A percentile compares a stretch with the other conserved stretches of the same genome.
phyloP scores from a whole-genome alignment of 768 basidiomycete species.

The Austroboletus festivus region DNA sequence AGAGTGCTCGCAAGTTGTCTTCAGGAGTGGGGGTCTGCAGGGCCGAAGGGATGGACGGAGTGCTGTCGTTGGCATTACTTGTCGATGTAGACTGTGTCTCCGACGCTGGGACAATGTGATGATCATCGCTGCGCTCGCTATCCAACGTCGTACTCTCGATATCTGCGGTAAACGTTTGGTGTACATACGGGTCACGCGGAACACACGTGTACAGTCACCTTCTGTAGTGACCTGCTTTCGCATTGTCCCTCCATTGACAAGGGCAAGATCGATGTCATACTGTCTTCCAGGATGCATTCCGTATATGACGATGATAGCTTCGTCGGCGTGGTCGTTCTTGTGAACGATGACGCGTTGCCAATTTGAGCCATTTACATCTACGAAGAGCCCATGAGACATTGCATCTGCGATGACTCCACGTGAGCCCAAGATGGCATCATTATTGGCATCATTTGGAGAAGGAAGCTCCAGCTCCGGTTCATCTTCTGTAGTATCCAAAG shows the following conservation, averaged over 20 bases:
- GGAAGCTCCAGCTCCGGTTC: conserved; percentile 30
- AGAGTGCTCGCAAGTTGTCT: conserved; percentile 64
- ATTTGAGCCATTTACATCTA: conserved; percentile 74
- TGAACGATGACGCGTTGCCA: conserved; percentile 81
- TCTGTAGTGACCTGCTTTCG: conserved; percentile 69
- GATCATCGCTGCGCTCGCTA: conserved; percentile 22
- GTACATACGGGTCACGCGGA: conserved; percentile 1
- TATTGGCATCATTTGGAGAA: conserved; percentile 34
- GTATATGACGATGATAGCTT: conserved; percentile 89
- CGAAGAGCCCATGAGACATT: conserved; percentile 68
- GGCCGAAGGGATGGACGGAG: conserved; percentile 24
- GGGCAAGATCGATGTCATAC: conserved; percentile 84
- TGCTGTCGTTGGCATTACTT: conserved; percentile 15
- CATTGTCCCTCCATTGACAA: conserved; percentile 63
- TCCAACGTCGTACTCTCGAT: conserved; percentile 22
- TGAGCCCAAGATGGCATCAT: conserved; percentile 29
- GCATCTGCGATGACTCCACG: conserved; percentile 59
- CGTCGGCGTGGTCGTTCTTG: conserved; percentile 76
- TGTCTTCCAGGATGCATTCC: conserved; percentile 85
- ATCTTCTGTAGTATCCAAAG: conserved; percentile 12
- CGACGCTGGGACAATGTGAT: conserved; percentile 1
- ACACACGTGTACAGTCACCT: conserved; percentile 35
- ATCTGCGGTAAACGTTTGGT: conserved; percentile 12
- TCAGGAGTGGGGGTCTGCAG: conserved; percentile 47
- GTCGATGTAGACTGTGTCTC: conserved; percentile 28